phyloP scores from a whole-genome alignment of 805 yeast species.

The Pichia californica region DNA sequence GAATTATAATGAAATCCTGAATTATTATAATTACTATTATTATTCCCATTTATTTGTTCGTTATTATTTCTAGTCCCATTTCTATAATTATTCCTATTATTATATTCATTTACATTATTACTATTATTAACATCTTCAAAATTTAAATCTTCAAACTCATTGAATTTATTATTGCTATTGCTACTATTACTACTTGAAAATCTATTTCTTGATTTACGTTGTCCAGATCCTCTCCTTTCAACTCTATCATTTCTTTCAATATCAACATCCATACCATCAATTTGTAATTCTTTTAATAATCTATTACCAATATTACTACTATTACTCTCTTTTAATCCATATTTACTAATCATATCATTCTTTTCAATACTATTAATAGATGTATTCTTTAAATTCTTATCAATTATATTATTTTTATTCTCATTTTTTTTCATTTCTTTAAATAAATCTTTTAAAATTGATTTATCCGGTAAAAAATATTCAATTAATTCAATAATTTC shows the following conservation, averaged over 20 bases:
- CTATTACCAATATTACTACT: conserved; percentile 1
- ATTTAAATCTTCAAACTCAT: too few species aligned
- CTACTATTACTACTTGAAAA: neutral
- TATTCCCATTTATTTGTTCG: too few species aligned
- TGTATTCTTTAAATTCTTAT: neutral
- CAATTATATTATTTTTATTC: too few species aligned
- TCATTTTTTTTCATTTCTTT: conserved; percentile 10
- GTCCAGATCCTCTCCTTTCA: conserved; percentile 5
- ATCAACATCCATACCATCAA: conserved; percentile 12
- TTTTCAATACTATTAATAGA: conserved; percentile 1
- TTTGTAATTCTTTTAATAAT: conserved; percentile 10
- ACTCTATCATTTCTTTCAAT: conserved; percentile 1
- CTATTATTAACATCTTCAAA: neutral
- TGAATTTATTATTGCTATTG: neutral
- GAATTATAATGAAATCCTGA: too few species aligned
- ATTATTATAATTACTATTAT: too few species aligned
- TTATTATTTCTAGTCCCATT: too few species aligned
- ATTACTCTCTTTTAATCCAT: conserved; percentile 7
- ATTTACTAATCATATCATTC: conserved; percentile 7
- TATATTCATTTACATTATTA: too few species aligned
- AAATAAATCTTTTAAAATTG: conserved; percentile 8
- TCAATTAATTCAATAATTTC: conserved; percentile 15
- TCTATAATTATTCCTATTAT: neutral
- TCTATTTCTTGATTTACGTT: neutral
- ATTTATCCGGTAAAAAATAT: conserved; percentile 13